Evolutionary conservation across 2,329 filamentous ascomycete species (phyloP), one percentile per base, ranked within the genome.

Genomic region (Didymella exigua): DNA sequence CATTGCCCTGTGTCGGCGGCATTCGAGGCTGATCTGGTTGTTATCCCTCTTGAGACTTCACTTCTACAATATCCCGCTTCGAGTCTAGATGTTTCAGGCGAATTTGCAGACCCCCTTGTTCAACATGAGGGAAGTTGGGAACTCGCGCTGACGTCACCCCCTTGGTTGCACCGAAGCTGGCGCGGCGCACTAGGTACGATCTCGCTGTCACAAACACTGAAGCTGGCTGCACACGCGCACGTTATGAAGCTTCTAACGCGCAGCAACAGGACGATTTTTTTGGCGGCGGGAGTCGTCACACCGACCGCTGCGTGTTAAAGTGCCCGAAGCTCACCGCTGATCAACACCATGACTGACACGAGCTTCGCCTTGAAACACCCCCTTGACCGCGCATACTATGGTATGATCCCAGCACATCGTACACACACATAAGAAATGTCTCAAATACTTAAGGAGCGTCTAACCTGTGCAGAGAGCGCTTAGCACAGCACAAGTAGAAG

Each of bases 381-480:
- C 48, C 44, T 45, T 31, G 27, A 48, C 54, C 36, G 10, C 37
- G 33, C 48, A 42, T 8, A 48, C 18, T 29, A 49, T 49, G 49
- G 44, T 24, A 45, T 26, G 4, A 53, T 49, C 38, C 43, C 23
- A 26, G 45, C 38, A 42, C 19, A 5, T n/a, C 7, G 16, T 11
- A 26, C 31, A 18, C 21, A 21, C 30, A 45, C 44, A 46, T 24
- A 30, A 7, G 9, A 9, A 11, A 10, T 6, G 5, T 27, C 18
- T n/a, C 4, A 8, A 19, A 21, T 13, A 16, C n/a, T 14, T 8
- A 26, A 34, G n/a, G 33, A 10, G 38, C 19, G 11, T n/a, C 24
- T 2, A 13, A 19, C 2, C 3, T 19, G 13, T 1, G 27, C 18
- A 5, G 10, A 5, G 6, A 49, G 2, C n/a, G 18, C 11, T 14